Base-by-base conservation (phyloP, 768 basidiomycete species). In the Lactarius sanguifluus region DNA sequence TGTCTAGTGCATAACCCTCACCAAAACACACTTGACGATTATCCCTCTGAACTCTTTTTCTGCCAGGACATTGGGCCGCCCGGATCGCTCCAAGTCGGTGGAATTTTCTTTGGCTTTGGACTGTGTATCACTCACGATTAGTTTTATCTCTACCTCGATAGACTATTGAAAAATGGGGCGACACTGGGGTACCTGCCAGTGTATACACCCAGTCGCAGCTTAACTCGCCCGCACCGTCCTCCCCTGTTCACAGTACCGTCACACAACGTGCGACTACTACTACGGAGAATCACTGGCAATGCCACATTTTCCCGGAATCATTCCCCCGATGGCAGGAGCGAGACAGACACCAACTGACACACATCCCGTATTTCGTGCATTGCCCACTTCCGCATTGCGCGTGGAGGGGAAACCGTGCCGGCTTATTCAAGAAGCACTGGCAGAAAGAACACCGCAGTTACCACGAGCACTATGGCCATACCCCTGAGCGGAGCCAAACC, bases 351-450 rank as follows among this genome's bases (percentile, higher is more conserved):
- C 6, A 41, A 12, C 7, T 5, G 18, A 18, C 7, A 5, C 52
- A 65, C 10, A 12, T 65, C 23, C 64, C 64, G 3, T 32, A 41
- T n/a, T 65, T 40, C 1, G 5, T 65, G 0, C 34, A 13, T 7
- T 65, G 64, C 5, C 52, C 59, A 15, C 18, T 25, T 25, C 18
- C 13, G 1, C 4, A 16, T 13, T 60, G 59, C 20, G 2, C 1
- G 0, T 65, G 64, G 64, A 60, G 64, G 40, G 64, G 64, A 2
- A 15, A 34, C 10, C 59, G 54, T 4, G 1, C 10, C 7, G 59
- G 28, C 23, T 32, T 43, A 15, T 36, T 65, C 10, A 6, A 36
- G 3, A 60, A 10, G 3, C 64, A 65, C 59, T 18, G 41, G 40
- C 5, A 13, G 5, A 5, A 45, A 3, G 6, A 10, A 3, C 50